These are phyloP conservation scores for Achlya hypogyna DNA, from an alignment of 352 stramenopile species.

Conservation along the genomic window DNA sequence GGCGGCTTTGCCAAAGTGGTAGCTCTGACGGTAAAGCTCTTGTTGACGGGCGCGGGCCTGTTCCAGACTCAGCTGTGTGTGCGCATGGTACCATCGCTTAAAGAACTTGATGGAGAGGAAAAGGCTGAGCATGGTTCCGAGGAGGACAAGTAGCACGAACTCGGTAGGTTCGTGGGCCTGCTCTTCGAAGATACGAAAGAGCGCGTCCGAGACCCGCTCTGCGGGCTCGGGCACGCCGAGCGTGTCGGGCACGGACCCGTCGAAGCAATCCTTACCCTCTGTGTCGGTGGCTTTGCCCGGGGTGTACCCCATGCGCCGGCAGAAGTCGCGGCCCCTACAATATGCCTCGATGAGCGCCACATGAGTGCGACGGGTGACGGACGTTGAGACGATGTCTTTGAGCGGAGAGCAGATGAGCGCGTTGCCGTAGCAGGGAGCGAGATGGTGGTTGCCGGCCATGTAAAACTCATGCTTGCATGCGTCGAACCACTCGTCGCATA, in stretches of 20 bases:
- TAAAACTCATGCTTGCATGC: slow-evolving; percentile 73
- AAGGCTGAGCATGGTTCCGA: slow-evolving; percentile 50
- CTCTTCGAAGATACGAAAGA: slow-evolving; percentile 51
- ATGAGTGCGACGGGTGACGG: neutral
- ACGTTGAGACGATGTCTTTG: slow-evolving; percentile 33
- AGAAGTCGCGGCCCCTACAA: slow-evolving; percentile 46
- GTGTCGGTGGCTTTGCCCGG: slow-evolving; percentile 50
- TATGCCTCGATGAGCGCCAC: neutral
- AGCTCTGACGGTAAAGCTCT: slow-evolving; percentile 33
- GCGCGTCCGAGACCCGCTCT: slow-evolving; percentile 42
- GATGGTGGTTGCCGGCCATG: slow-evolving; percentile 42
- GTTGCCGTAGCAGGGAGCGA: slow-evolving; percentile 75
- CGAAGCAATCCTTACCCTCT: slow-evolving; percentile 73
- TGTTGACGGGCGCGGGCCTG: slow-evolving; percentile 66
- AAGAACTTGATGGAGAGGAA: slow-evolving; percentile 42
- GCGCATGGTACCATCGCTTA: slow-evolving; percentile 37
- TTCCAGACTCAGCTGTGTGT: slow-evolving; percentile 51
- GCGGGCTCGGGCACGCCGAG: slow-evolving; percentile 43
- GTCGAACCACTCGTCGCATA: slow-evolving; percentile 63
- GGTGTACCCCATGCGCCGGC: slow-evolving; percentile 69
- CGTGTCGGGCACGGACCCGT: slow-evolving; percentile 57
- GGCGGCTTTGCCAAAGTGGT: slow-evolving; percentile 6
- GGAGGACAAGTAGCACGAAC: slow-evolving; percentile 57
- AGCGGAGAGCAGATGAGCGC: slow-evolving; percentile 71
- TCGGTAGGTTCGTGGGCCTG: slow-evolving; percentile 59